Conservation (phyloP, 1,284 basidiomycete genomes). For the Singerocomus rubriflavus region DNA sequence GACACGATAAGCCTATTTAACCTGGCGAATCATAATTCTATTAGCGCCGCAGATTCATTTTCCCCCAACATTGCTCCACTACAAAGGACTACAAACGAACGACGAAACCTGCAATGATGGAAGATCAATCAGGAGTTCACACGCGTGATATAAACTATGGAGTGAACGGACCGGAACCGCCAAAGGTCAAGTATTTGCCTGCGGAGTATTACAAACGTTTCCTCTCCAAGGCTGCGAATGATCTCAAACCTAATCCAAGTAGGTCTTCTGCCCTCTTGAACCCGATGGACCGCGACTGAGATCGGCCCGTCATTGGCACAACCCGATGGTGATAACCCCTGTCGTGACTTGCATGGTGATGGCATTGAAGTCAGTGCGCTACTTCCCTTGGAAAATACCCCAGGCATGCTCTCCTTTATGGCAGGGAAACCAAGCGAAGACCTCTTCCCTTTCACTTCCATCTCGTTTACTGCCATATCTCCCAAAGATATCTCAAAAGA, state of each 20-base stretch:
- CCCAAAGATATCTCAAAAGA: neutral
- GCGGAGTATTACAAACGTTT: neutral
- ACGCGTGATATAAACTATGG: neutral
- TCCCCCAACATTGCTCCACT: neutral
- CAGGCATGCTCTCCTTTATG: neutral
- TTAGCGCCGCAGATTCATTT: neutral
- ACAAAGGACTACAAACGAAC: neutral
- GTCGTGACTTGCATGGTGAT: neutral
- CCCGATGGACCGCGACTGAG: neutral
- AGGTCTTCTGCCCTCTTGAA: neutral
- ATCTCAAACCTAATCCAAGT: neutral
- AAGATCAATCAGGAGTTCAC: neutral
- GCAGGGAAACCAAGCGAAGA: slow-evolving; percentile 7
- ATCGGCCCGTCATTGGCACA: neutral
- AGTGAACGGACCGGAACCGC: neutral
- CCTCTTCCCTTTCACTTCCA: slow-evolving; percentile 1
- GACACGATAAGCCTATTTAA: neutral
- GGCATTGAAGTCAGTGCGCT: neutral
- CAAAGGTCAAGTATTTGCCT: neutral
- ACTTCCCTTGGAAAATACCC: slow-evolving; percentile 5
- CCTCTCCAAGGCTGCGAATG: neutral
- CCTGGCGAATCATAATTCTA: neutral
- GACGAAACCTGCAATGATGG: neutral
- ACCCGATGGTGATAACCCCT: neutral
- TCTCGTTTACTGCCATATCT: slow-evolving; percentile 7